A percentile compares a stretch with the other conserved stretches of the same genome.
These are phyloP conservation scores for Bryopsis sp. DNA, from an alignment of 139 green algal species.

Conservation along the genomic window DNA sequence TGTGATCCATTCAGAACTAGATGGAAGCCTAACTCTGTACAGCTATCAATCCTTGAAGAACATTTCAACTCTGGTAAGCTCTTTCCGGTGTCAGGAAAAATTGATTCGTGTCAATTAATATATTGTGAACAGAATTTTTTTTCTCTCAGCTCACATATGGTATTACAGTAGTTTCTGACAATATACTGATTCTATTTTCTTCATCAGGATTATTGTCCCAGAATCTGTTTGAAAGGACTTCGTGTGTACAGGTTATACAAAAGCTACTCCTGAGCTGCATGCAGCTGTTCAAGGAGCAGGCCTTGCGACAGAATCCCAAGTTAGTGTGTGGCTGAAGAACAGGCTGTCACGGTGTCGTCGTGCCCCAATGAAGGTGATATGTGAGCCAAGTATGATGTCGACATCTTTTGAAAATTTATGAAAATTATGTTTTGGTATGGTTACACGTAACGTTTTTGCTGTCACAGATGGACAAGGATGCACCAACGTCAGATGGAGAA, in stretches of 20 bases:
- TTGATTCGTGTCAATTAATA: background rate
- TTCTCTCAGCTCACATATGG: background rate
- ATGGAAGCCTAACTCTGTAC: constrained; percentile 16
- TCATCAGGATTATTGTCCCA: background rate
- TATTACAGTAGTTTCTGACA: background rate
- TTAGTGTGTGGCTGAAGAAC: constrained; percentile 17
- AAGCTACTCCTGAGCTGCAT: constrained; percentile 18
- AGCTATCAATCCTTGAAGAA: constrained; percentile 12
- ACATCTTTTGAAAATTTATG: background rate
- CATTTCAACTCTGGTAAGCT: constrained; percentile 18
- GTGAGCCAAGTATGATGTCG: background rate
- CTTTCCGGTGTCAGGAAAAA: background rate
- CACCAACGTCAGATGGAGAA: background rate
- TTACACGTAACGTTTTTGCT: background rate
- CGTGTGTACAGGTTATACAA: background rate
- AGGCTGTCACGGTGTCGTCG: background rate
- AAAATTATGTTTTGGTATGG: background rate
- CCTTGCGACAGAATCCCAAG: constrained; percentile 12
- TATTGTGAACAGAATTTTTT: background rate
- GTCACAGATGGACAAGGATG: background rate
- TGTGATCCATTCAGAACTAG: no score
- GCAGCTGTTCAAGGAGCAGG: constrained; percentile 16
- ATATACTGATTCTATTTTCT: background rate
- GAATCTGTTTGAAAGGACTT: background rate
- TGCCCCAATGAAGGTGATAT: background rate